Evolutionary conservation across 2,329 filamentous ascomycete species (phyloP).

Genomic region (Xylariaceae sp.): DNA sequence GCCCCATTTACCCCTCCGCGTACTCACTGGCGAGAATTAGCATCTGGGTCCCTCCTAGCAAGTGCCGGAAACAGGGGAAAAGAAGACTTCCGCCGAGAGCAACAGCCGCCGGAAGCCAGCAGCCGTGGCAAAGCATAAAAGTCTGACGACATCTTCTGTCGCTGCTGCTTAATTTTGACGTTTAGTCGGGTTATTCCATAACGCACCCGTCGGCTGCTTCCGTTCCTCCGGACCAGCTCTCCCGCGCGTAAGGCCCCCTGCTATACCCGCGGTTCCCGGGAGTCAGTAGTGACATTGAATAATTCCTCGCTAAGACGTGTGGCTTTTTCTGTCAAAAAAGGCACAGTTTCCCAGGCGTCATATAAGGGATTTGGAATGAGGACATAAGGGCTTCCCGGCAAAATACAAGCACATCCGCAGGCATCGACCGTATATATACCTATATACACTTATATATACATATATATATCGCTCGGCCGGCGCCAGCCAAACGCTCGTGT

Average conservation of each 20-base stretch:
- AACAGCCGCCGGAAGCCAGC: conserved; percentile 19
- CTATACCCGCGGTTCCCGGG: conserved; percentile 8
- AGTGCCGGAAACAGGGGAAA: conserved; percentile 18
- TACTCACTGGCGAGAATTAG: background rate
- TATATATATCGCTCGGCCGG: conserved; percentile 16
- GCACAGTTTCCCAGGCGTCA: conserved; percentile 10
- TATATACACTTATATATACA: background rate
- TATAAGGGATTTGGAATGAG: conserved; percentile 20
- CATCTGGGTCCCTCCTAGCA: conserved; percentile 2
- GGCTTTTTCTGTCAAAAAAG: conserved; percentile 19
- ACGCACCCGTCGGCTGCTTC: conserved; percentile 18
- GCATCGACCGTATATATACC: background rate
- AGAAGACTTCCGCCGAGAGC: conserved; percentile 7
- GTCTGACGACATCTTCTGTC: conserved; percentile 15
- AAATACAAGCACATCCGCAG: conserved; percentile 13
- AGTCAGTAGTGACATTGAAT: conserved; percentile 14
- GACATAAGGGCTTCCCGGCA: conserved; percentile 18
- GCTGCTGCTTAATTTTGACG: conserved; percentile 20
- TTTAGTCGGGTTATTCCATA: conserved; percentile 25
- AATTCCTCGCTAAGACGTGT: conserved; percentile 22
- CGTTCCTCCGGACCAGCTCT: conserved; percentile 24
- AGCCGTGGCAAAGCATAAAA: conserved; percentile 19
- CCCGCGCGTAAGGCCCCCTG: conserved; percentile 20
- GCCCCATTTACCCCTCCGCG: conserved; percentile 4
- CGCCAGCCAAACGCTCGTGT: conserved; percentile 19